phyloP scores from a whole-genome alignment of 768 basidiomycete genomes.

The Coprinopsis strossmayeri region DNA sequence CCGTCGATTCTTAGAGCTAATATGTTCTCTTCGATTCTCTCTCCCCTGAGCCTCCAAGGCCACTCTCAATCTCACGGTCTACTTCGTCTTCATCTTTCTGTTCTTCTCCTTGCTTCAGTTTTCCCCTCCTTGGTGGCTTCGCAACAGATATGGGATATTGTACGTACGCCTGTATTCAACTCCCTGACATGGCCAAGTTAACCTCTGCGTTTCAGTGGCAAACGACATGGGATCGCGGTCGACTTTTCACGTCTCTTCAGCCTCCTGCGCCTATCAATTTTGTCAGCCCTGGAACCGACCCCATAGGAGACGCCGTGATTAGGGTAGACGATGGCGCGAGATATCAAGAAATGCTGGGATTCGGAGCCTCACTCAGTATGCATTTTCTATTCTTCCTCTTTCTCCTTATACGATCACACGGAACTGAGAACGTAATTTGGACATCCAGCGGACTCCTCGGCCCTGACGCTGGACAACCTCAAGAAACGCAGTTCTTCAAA shows the following conservation, averaged over 20 bases:
- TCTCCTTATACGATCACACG: no score
- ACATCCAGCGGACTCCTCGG: slow-evolving; percentile 62
- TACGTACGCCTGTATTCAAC: slow-evolving; percentile 21
- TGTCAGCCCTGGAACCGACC: slow-evolving; percentile 44
- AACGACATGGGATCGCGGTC: slow-evolving; percentile 47
- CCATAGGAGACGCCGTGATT: slow-evolving; percentile 58
- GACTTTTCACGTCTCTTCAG: slow-evolving; percentile 43
- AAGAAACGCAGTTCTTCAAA: slow-evolving; percentile 51
- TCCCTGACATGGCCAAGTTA: no score
- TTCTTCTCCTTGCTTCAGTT: neutral
- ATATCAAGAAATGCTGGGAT: slow-evolving; percentile 63
- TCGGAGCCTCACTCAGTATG: slow-evolving; percentile 60
- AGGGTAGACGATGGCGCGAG: slow-evolving; percentile 44
- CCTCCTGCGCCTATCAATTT: slow-evolving; percentile 51
- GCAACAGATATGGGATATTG: slow-evolving; percentile 53
- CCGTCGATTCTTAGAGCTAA: no score
- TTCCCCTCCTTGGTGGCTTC: slow-evolving; percentile 14
- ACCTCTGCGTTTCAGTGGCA: slow-evolving; percentile 44
- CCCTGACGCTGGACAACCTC: slow-evolving; percentile 49
- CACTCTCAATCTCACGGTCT: no score
- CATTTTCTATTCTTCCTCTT: no score
- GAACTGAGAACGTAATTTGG: no score
- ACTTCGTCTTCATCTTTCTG: neutral
- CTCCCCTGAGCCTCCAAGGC: no score
- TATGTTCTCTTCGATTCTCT: no score